Percentiles rank a stretch among this genome's conserved stretches.
Conservation (phyloP, 108 stramenopile species). For the Hondaea fermentalgiana region DNA sequence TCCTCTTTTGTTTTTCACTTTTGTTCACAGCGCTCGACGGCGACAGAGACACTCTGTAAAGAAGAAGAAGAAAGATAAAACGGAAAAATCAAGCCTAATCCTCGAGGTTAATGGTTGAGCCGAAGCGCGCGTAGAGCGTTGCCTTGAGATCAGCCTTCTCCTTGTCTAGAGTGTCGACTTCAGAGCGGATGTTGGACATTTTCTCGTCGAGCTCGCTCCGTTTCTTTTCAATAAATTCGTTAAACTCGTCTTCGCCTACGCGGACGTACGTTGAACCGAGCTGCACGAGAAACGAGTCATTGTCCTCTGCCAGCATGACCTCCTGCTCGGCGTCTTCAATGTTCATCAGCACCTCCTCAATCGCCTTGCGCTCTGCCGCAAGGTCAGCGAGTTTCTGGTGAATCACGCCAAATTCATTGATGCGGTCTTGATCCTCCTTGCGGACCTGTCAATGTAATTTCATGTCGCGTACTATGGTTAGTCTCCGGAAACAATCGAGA, state of each 20-base stretch:
- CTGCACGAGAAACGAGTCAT: neutral
- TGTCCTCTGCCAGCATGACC: slow-evolving; percentile 6
- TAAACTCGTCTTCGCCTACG: slow-evolving; percentile 5
- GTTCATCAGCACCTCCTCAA: neutral
- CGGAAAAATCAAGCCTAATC: neutral
- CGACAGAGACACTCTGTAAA: no score
- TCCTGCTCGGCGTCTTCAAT: slow-evolving; percentile 3
- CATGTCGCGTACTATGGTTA: no score
- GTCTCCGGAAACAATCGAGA: no score
- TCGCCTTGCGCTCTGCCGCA: neutral
- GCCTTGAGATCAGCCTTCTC: neutral
- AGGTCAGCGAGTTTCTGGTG: slow-evolving; percentile 2
- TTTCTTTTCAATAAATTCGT: slow-evolving; percentile 15
- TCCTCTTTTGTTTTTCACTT: no score
- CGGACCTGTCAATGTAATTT: neutral
- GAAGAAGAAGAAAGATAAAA: no score
- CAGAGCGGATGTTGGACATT: neutral
- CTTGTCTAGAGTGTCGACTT: neutral
- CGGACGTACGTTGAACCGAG: neutral
- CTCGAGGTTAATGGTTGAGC: slow-evolving; percentile 2
- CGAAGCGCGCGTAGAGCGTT: slow-evolving; percentile 9
- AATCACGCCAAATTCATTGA: slow-evolving; percentile 10
- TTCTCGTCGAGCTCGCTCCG: neutral
- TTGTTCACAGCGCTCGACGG: no score
- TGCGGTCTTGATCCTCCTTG: slow-evolving; percentile 6